Base-by-base conservation (phyloP, 1,139 yeast species). In the Pneumocystis sp. region DNA sequence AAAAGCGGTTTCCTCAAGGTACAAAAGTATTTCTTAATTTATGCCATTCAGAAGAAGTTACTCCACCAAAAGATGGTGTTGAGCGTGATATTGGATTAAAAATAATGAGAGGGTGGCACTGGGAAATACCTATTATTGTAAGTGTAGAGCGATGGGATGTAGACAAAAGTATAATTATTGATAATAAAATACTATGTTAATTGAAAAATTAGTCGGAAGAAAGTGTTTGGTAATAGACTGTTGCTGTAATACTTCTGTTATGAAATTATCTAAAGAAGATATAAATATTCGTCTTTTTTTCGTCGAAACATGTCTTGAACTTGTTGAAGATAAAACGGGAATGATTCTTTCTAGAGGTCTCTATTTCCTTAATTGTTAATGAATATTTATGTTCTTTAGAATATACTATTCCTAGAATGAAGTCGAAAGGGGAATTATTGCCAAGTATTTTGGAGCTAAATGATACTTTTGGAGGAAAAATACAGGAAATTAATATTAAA, bases 21-120 rank as follows among this genome's bases (percentile, higher is more conserved):
- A 63, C 66, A 29, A 68, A 68, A 59, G 69, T 68, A 19, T 68
- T 68, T 59, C 63, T 68, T 45, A 68, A 68, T 42, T 61, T 68
- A 44, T 67, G 69, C 63, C 62, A 61, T 40, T 65, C 66, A 42
- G 45, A 62, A 42, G 50, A 66, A 21, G 67, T 64, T 19, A 68
- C 68, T 10, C 56, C 63, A 7, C 65, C 69, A 17, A 63, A 50
- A 61, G 63, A 61, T 61, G 19, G 59, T 21, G 34, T 25, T 21
- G 63, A 59, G 3, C 6, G 21, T 25, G 63, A 61, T 50, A 34
- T 63, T 35, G 12, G 21, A 1, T 31, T 21, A 1, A 40, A 34
- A 44, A 31, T 35, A 40, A 34, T 25, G 59, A 19, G 12, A 42
- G 65, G 65, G 31, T 63, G 39, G 44, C 65, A 65, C 34, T 62